Evolutionary conservation across 805 yeast species (phyloP).

Genomic region (Scheffersomyces spartinae): DNA sequence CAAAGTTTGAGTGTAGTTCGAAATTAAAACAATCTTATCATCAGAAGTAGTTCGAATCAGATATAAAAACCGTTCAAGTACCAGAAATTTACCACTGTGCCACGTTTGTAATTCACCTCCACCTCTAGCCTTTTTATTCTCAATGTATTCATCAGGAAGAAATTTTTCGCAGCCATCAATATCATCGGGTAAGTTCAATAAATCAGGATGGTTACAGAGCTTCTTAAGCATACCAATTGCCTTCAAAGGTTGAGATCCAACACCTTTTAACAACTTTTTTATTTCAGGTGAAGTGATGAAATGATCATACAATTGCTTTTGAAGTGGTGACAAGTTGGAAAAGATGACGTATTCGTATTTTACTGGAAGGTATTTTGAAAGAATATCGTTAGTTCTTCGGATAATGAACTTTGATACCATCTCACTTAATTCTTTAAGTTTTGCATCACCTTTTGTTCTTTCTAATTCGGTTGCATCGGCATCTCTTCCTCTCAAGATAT

Average conservation of each 20-base stretch:
- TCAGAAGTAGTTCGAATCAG: conserved; percentile 71
- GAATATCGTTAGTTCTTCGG: conserved; percentile 87
- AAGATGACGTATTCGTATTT: conserved; percentile 97
- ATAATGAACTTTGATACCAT: conserved; percentile 85
- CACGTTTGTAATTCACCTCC: conserved; percentile 74
- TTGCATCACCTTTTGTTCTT: conserved; percentile 52
- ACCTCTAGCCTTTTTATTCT: conserved; percentile 30
- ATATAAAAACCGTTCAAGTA: conserved; percentile 73
- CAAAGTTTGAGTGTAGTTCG: conserved; percentile 89
- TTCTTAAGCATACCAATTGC: conserved; percentile 86
- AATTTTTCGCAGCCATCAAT: conserved; percentile 54
- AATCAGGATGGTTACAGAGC: conserved; percentile 88
- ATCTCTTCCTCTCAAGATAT: conserved; percentile 78
- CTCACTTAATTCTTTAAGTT: conserved; percentile 56
- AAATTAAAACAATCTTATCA: conserved; percentile 89
- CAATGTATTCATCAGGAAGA: conserved; percentile 70
- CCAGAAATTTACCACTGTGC: conserved; percentile 78
- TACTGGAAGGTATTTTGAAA: conserved; percentile 88
- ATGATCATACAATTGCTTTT: conserved; percentile 54
- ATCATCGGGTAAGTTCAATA: conserved; percentile 66
- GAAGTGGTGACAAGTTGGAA: conserved; percentile 73
- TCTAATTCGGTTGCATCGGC: conserved; percentile 80
- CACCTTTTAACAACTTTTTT: conserved; percentile 50
- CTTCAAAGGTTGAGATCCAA: conserved; percentile 72
- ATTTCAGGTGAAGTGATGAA: conserved; percentile 75